Percentiles rank a stretch among this genome's conserved stretches.
These are phyloP conservation scores for Nidularia pulvinata DNA, from an alignment of 768 basidiomycete genomes.

Conservation along the genomic window DNA sequence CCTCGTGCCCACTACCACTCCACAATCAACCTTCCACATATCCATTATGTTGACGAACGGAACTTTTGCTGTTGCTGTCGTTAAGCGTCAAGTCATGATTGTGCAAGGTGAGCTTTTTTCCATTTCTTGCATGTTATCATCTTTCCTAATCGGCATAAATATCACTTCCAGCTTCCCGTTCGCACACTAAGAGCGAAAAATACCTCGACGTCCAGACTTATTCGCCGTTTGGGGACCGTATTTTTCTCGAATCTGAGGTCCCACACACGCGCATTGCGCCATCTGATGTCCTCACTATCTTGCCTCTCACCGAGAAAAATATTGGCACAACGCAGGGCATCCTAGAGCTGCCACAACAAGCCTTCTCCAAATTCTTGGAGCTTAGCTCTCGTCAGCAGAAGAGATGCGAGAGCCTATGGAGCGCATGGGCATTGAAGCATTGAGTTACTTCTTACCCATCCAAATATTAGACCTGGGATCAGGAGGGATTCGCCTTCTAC, in stretches of 20 bases:
- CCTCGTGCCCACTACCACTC: background rate
- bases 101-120: slow-evolving; percentile 51
- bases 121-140: background rate
- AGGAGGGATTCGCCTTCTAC: too few species aligned
- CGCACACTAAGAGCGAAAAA: slow-evolving; percentile 52
- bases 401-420: slow-evolving; percentile 62
- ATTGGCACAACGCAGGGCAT: slow-evolving; percentile 39
- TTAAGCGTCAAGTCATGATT: slow-evolving; percentile 66
- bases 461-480: too few species aligned
- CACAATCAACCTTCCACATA: background rate
- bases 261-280: slow-evolving; percentile 64
- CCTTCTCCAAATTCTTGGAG: slow-evolving; percentile 58
- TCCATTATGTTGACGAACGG: slow-evolving; percentile 47
- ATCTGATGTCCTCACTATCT: slow-evolving; percentile 58
- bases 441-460: too few species aligned
- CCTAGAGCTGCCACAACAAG: slow-evolving; percentile 63
- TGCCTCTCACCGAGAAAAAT: slow-evolving; percentile 39
- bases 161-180: slow-evolving; percentile 44
- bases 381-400: slow-evolving; percentile 50
- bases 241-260: slow-evolving; percentile 61
- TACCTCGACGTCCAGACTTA: slow-evolving; percentile 70
- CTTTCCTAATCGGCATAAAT: background rate
- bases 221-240: slow-evolving; percentile 60
- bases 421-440: slow-evolving; percentile 28
- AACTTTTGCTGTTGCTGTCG: slow-evolving; percentile 65